These are phyloP conservation scores for Cercophora scortea DNA, from an alignment of 495 filamentous ascomycete species.

Conservation along the genomic window DNA sequence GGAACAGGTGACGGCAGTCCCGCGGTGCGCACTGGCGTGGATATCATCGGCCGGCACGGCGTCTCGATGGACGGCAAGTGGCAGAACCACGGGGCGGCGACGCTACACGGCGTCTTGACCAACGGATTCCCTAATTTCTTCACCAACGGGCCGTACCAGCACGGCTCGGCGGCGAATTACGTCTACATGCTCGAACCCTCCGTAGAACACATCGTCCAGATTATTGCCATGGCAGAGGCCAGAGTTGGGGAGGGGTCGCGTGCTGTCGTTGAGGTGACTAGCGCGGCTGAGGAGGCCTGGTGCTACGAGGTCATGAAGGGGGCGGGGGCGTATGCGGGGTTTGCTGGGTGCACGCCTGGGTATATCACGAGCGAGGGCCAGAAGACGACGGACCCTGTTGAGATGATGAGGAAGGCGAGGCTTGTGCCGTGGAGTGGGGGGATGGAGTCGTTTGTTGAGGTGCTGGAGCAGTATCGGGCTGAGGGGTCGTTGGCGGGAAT, in stretches of 20 bases:
- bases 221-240: constrained; percentile 35
- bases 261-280: constrained; percentile 34
- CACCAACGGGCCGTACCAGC: constrained; percentile 34
- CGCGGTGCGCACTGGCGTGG: constrained; percentile 23
- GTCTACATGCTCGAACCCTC: constrained; percentile 32
- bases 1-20: constrained; percentile 22
- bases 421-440: constrained; percentile 14
- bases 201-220: constrained; percentile 34
- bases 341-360: constrained; percentile 47
- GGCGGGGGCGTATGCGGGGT: constrained; percentile 28
- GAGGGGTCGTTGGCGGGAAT: constrained; percentile 23
- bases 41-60: constrained; percentile 34
- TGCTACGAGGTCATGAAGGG: constrained; percentile 28
- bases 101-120: constrained; percentile 39
- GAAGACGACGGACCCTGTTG: constrained; percentile 12
- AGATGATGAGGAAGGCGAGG: constrained; percentile 22
- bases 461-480: constrained; percentile 23
- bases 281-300: constrained; percentile 41
- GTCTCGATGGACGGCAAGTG: constrained; percentile 37
- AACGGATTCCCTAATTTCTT: constrained; percentile 50
- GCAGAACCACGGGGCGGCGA: constrained; percentile 23
- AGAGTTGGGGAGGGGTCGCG: constrained; percentile 15
- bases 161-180: constrained; percentile 31
- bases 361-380: constrained; percentile 45
- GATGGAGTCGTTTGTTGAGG: constrained; percentile 16